Base-by-base conservation (phyloP, 305 asterid genomes). In the Fraxinus latifolia region DNA sequence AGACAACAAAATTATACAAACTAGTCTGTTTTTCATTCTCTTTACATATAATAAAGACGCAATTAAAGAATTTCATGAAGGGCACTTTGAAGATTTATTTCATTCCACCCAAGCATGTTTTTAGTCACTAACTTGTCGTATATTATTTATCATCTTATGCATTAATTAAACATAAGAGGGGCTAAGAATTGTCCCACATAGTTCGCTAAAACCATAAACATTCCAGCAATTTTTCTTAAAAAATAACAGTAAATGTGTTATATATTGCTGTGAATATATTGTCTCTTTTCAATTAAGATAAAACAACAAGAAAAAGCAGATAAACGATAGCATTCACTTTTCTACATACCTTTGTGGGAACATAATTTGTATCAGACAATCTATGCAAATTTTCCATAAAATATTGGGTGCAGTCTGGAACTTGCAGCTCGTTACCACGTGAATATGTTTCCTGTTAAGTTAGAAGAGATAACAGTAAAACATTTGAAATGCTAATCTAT, bases 371-470 rank as follows among this genome's bases (percentile, higher is more conserved):
- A 79, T 94, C 97, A 75, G 97, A 91, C 77, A 96, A 80, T 87
- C 98, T 92, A 58, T 87, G 89, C 87, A 96, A 88, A 84, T 92
- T 96, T 86, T 93, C 97, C 98, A 96, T 96, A 86, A 94, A 94
- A 86, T 92, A 96, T 80, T 87, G 88, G 76, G 98, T 93, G 83
- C 99, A 94, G 83, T 93, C 99, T 31, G 99, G 99, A 87, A 96
- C 96, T 83, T 96, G 98, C 87, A 96, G 94, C 87, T 93, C 98
- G 85, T 91, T 91, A 36, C 99, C 94, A 83, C 93, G 97, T 70
- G 84, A 82, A 84, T 87, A 91, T 25, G 98, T 91, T 90, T 91
- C 98, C 99, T 96, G 87, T 72, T 81, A 89, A 77, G 77, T 31
- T 62, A 74, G 27, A 53, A 80, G 37, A 34, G 23, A 84, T 80